Percentiles rank a stretch among this genome's conserved stretches.
phyloP scores from a whole-genome alignment of 495 filamentous ascomycete genomes.

The Delitschia confertaspora region DNA sequence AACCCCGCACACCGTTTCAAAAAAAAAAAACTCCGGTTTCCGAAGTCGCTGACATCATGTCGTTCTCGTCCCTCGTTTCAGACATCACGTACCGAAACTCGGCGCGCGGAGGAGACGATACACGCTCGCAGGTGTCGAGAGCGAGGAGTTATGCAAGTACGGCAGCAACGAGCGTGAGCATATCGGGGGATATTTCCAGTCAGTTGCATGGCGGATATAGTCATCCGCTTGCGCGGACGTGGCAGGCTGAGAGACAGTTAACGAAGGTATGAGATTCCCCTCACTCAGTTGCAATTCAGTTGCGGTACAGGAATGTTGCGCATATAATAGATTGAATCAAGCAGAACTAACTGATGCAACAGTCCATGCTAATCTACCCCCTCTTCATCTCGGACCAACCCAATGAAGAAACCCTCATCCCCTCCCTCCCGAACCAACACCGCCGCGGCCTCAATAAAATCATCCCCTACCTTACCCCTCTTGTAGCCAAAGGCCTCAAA shows the following conservation, averaged over 20 bases:
- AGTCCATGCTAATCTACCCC: slow-evolving; percentile 98
- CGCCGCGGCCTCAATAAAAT: slow-evolving; percentile 82
- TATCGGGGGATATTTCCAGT: slow-evolving; percentile 83
- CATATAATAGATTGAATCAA: neutral
- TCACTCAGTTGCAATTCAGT: no score
- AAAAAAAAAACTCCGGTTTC: neutral
- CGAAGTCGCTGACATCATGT: slow-evolving; percentile 52
- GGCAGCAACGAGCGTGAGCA: slow-evolving; percentile 86
- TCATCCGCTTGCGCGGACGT: slow-evolving; percentile 80
- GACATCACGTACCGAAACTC: slow-evolving; percentile 66
- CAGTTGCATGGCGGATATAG: slow-evolving; percentile 93
- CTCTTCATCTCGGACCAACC: slow-evolving; percentile 91
- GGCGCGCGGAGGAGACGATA: slow-evolving; percentile 46
- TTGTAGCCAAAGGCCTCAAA: slow-evolving; percentile 77
- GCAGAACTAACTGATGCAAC: neutral
- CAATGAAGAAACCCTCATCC: slow-evolving; percentile 83
- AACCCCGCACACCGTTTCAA: no score
- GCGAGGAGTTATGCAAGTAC: slow-evolving; percentile 78
- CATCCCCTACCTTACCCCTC: slow-evolving; percentile 71
- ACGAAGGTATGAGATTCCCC: slow-evolving; percentile 91
- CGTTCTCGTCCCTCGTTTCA: slow-evolving; percentile 82
- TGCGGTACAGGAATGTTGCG: no score
- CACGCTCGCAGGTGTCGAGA: slow-evolving; percentile 62
- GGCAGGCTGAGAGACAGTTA: slow-evolving; percentile 94
- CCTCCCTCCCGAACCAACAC: slow-evolving; percentile 79